Conservation (phyloP, 2,329 filamentous ascomycete genomes). For the Sarocladiaceae sp. region DNA sequence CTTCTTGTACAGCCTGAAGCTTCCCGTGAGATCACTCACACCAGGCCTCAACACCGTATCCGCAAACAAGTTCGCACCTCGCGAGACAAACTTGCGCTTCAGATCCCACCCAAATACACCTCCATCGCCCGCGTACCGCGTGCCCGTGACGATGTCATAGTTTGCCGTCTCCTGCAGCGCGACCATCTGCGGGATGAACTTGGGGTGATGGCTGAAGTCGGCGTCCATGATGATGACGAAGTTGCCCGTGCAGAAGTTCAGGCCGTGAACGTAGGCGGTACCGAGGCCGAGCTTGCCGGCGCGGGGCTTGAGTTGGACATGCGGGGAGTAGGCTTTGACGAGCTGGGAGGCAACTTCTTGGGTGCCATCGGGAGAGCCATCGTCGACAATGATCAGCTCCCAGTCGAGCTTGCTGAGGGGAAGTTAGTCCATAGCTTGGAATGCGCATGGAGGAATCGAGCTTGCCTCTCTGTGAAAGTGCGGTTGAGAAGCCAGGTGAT, state of each 20-base stretch:
- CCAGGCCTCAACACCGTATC: conserved; percentile 90
- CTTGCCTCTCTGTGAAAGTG: conserved; percentile 83
- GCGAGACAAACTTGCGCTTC: conserved; percentile 76
- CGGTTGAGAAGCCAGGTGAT: conserved; percentile 90
- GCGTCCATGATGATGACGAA: conserved; percentile 99
- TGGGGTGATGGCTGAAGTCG: conserved; percentile 98
- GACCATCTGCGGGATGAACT: conserved; percentile 97
- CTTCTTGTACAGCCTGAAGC: conserved; percentile 93
- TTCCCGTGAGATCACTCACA: conserved; percentile 91
- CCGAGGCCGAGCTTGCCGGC: conserved; percentile 95
- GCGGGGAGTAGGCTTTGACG: conserved; percentile 72
- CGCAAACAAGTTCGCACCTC: conserved; percentile 90
- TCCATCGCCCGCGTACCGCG: conserved; percentile 80
- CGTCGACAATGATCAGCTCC: conserved; percentile 97
- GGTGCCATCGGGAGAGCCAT: conserved; percentile 93
- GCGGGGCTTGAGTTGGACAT: conserved; percentile 79
- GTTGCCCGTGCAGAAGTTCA: conserved; percentile 86
- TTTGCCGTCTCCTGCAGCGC: conserved; percentile 65
- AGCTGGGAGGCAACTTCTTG: conserved; percentile 87
- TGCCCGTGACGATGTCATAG: conserved; percentile 97
- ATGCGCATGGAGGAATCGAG: conserved; percentile 8
- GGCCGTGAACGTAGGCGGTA: conserved; percentile 90
- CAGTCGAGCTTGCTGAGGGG: conserved; percentile 74
- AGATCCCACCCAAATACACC: conserved; percentile 97
- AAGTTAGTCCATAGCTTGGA: background rate